These are phyloP conservation scores for Prinsepia uniflora DNA, from an alignment of 306 rosid species.

Conservation along the genomic window DNA sequence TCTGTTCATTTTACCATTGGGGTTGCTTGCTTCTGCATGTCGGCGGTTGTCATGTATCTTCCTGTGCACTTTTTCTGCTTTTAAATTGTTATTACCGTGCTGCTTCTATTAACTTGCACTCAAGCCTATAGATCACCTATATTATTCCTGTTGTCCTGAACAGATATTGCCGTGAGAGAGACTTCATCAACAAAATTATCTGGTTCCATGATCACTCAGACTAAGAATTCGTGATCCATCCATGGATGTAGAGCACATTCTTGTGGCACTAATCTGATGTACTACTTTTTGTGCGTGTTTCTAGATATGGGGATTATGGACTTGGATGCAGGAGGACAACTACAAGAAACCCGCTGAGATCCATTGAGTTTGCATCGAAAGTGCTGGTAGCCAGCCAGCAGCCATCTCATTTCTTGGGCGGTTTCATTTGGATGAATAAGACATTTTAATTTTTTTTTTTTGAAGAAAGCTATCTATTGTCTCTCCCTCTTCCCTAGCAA, in stretches of 20 bases:
- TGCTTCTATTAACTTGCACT: neutral
- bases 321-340: neutral
- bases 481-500: neutral
- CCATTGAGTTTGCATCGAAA: neutral
- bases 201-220: constrained; percentile 66
- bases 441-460: no score
- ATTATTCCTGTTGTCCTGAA: neutral
- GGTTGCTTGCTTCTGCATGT: constrained; percentile 65
- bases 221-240: constrained; percentile 25
- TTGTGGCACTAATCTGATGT: neutral
- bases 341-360: neutral
- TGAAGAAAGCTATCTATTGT: no score
- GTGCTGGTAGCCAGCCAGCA: neutral
- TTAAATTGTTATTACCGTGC: neutral
- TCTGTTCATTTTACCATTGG: constrained; percentile 62
- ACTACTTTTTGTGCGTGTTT: neutral
- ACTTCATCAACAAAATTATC: constrained; percentile 61
- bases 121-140: neutral
- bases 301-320: neutral
- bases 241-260: neutral
- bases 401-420: no score
- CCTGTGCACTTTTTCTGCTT: constrained; percentile 6
- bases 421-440: no score
- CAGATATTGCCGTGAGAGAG: constrained; percentile 66
- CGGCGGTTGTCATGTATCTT: constrained; percentile 64